Base-by-base conservation (phyloP, 768 basidiomycete genomes). In the Crucibulum laeve region DNA sequence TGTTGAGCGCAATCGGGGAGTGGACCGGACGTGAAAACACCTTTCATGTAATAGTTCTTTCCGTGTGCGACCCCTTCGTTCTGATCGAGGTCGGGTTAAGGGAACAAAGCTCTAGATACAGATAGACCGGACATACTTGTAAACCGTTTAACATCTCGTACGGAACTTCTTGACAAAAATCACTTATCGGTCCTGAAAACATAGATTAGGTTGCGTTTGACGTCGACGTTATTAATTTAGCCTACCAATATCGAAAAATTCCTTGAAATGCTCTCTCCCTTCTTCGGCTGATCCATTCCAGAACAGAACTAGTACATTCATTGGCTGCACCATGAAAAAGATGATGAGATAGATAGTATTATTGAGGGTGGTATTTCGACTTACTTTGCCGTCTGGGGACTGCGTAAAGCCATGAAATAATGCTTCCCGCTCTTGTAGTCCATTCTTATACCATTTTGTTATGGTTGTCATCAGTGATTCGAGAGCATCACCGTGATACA, bases 221-320 rank as follows among this genome's bases (percentile, higher is more conserved):
- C 13, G 13, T 18, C 13, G 5, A 19, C 8, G 4, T 5, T 13
- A 38, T 8, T 8, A 10, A 8, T 8, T 30, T 15, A 4, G 36
- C 60, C 26, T 45, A 69, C 69, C 54, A 1, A 73, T 51, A 34
- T 70, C 65, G 38, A 61, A 59, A 46, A 73, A 63, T 8, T 43
- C 40, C 47, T 69, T 66, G 51, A 54, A 71, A 17, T 52, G 53
- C 19, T 50, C 49, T 15, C 62, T 52, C 33, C 68, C 71, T 39
- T 72, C 69, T 2, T 47, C 65, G 35, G 64, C 69, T 0, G 68
- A 55, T 1, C 71, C 71, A 44, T 74, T 71, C 49, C 65, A 71
- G 43, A 73, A 73, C 7, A 66, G 17, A 14, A 51, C 21, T 1
- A 59, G 22, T 2, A 62, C 43, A 10, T 68, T 47, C 24, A 45